These are phyloP conservation scores for Claviceps citrina DNA, from an alignment of 2,329 filamentous ascomycete genomes.

Conservation along the genomic window DNA sequence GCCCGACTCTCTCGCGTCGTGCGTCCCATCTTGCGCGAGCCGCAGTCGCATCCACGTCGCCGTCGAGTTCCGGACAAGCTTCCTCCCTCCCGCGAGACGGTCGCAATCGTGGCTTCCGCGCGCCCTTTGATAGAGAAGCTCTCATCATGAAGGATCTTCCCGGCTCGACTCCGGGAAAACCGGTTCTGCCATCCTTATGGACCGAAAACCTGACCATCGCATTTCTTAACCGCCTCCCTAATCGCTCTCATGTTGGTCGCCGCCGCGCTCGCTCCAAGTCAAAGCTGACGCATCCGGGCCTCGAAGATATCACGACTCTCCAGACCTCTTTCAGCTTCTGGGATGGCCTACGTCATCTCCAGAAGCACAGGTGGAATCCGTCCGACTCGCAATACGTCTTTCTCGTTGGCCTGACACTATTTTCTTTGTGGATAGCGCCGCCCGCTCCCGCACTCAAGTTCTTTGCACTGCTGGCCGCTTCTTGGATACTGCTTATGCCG, in stretches of 20 bases:
- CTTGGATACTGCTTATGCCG: constrained; percentile 61
- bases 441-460: constrained; percentile 68
- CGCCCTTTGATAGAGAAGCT: constrained; percentile 2
- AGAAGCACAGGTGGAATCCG: constrained; percentile 62
- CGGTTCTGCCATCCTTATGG: constrained; percentile 25
- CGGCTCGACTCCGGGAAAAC: constrained; percentile 24
- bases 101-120: constrained; percentile 7
- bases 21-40: constrained; percentile 1
- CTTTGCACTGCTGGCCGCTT: constrained; percentile 48
- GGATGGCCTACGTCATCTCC: constrained; percentile 61
- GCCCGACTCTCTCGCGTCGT: background rate
- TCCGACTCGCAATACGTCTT: constrained; percentile 78
- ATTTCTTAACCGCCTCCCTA: constrained; percentile 27
- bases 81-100: background rate
- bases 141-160: constrained; percentile 24
- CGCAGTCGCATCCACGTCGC: background rate
- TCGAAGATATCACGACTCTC: constrained; percentile 54
- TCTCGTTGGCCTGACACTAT: constrained; percentile 58
- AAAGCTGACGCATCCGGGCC: constrained; percentile 17
- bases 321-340: constrained; percentile 70
- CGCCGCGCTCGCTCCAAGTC: constrained; percentile 25
- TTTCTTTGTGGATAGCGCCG: constrained; percentile 71
- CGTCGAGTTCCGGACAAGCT: constrained; percentile 7
- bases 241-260: constrained; percentile 24
- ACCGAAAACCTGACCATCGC: constrained; percentile 27